Conservation (phyloP, 352 stramenopile species). For the Lagenidium giganteum region DNA sequence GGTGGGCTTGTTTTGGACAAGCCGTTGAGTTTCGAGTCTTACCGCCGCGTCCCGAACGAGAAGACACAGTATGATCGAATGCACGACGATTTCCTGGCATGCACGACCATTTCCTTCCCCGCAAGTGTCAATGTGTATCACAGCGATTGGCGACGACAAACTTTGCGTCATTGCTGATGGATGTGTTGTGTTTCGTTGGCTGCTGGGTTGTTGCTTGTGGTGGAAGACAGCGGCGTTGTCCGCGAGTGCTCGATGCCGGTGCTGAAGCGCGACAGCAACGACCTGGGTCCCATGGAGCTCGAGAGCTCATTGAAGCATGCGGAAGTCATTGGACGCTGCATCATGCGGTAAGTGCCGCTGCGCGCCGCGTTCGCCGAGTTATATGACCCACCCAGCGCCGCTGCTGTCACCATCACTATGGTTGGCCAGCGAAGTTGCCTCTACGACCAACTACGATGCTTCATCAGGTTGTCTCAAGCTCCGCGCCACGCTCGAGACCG, state of each 20-base stretch:
- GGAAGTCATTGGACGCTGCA: slow-evolving; percentile 53
- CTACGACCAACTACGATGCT: slow-evolving; percentile 3
- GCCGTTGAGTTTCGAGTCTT: no score
- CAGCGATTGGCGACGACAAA: no score
- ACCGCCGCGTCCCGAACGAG: no score
- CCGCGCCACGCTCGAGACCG: slow-evolving; percentile 47
- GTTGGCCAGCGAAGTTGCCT: slow-evolving; percentile 10
- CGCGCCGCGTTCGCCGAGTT: slow-evolving; percentile 64
- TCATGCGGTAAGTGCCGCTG: slow-evolving; percentile 63
- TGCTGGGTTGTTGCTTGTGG: slow-evolving; percentile 41
- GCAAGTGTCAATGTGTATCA: no score
- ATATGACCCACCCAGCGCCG: slow-evolving; percentile 61
- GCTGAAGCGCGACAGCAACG: slow-evolving; percentile 55
- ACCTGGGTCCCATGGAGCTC: slow-evolving; percentile 51
- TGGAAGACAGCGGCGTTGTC: slow-evolving; percentile 63
- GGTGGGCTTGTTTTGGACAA: no score
- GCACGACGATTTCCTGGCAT: no score
- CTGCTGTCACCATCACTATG: slow-evolving; percentile 60
- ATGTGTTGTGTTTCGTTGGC: slow-evolving; percentile 21
- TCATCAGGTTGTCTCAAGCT: slow-evolving; percentile 35
- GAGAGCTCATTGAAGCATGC: slow-evolving; percentile 61
- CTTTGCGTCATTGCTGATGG: no score
- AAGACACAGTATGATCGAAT: no score
- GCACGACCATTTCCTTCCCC: no score
- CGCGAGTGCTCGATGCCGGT: slow-evolving; percentile 71